A percentile compares a stretch with the other conserved stretches of the same genome.
These are phyloP conservation scores for Neodidymelliopsis sp. DNA, from an alignment of 2,329 filamentous ascomycete genomes.

Conservation along the genomic window DNA sequence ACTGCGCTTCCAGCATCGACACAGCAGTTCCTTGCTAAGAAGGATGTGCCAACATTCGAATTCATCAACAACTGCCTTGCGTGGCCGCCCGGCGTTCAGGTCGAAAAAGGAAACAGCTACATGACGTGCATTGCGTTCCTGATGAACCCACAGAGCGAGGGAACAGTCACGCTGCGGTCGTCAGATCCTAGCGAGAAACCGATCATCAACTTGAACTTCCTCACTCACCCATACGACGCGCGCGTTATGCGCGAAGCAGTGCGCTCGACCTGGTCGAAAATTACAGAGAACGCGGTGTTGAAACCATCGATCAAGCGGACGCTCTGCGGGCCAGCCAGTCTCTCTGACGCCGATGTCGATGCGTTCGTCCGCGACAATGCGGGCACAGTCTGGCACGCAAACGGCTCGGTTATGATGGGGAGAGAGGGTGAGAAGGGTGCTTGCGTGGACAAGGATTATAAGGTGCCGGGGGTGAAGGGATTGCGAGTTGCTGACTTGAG, in stretches of 20 bases:
- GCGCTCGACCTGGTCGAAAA: constrained; percentile 51
- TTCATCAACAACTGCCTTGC: constrained; percentile 48
- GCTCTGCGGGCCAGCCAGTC: constrained; percentile 54
- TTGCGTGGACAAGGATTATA: constrained; percentile 48
- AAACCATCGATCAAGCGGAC: constrained; percentile 58
- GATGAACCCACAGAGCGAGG: constrained; percentile 58
- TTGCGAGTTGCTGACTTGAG: constrained; percentile 51
- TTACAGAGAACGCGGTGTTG: constrained; percentile 58
- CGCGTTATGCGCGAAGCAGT: constrained; percentile 39
- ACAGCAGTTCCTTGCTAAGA: constrained; percentile 55
- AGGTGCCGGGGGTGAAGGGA: constrained; percentile 48
- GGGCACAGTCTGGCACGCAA: constrained; percentile 48
- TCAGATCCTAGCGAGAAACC: constrained; percentile 60
- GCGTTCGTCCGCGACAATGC: constrained; percentile 39
- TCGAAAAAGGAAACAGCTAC: constrained; percentile 47
- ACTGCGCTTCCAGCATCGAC: constrained; percentile 55
- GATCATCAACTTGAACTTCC: constrained; percentile 61
- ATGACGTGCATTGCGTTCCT: constrained; percentile 54
- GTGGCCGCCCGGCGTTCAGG: constrained; percentile 35
- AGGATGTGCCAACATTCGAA: constrained; percentile 66
- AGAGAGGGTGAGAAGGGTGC: constrained; percentile 41
- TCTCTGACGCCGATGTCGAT: constrained; percentile 60
- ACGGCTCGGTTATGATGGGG: constrained; percentile 50
- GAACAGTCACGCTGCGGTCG: constrained; percentile 62
- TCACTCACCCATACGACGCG: constrained; percentile 63